These are phyloP conservation scores for Musa acuminata DNA, from an alignment of 176 grass and related monocot species.

Conservation along the genomic window DNA sequence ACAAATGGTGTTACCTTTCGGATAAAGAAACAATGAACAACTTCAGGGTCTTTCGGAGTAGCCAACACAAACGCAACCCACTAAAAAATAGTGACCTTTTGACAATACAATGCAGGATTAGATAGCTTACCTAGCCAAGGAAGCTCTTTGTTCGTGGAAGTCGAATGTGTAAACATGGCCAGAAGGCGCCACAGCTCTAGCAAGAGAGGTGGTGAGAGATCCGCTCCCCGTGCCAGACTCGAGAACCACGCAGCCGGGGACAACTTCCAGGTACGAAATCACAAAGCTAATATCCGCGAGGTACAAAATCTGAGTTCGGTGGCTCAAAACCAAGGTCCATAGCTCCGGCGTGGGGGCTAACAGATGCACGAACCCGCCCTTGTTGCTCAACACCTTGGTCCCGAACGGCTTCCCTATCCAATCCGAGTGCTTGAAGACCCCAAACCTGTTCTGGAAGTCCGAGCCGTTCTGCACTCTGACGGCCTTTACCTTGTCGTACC, in stretches of 20 bases:
- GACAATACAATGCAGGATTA: background rate
- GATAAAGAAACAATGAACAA: too few species aligned
- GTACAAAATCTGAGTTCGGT: conserved; percentile 87
- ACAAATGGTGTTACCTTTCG: too few species aligned
- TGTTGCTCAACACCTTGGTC: conserved; percentile 51
- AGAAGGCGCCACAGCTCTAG: conserved; percentile 53
- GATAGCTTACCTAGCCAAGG: conserved; percentile 55
- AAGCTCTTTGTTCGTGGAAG: conserved; percentile 81
- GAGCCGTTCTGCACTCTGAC: conserved; percentile 37
- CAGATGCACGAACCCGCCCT: conserved; percentile 59
- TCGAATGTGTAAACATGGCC: conserved; percentile 76
- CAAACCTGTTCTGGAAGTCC: conserved; percentile 74
- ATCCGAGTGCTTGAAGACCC: conserved; percentile 63
- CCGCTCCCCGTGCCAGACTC: conserved; percentile 82
- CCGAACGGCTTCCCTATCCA: conserved; percentile 81
- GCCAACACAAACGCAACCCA: too few species aligned
- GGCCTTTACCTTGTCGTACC: conserved; percentile 57
- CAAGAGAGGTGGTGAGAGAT: conserved; percentile 70
- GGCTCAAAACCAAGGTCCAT: conserved; percentile 88
- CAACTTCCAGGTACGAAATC: conserved; percentile 68
- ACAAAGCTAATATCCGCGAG: conserved; percentile 83
- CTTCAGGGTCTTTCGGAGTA: too few species aligned
- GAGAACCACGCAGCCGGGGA: conserved; percentile 60
- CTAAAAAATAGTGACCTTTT: background rate
- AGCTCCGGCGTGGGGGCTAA: conserved; percentile 72